A percentile compares a stretch with the other conserved stretches of the same genome.
These are phyloP conservation scores for Ceratocystis eucalypticola DNA, from an alignment of 2,329 filamentous ascomycete species.

Conservation along the genomic window DNA sequence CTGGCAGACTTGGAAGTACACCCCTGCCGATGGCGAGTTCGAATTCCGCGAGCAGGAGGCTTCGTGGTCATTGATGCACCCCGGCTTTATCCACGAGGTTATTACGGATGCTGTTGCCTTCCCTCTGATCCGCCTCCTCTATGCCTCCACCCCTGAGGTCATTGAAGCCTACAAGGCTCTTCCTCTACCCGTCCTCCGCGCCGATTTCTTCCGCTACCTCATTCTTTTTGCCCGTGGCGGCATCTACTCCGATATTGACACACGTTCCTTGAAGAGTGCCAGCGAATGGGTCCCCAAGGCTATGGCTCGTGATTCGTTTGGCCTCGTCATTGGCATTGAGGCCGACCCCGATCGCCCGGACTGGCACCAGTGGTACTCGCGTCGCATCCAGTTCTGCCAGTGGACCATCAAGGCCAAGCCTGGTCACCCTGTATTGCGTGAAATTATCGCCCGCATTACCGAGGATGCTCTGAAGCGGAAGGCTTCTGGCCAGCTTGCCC, in stretches of 20 bases:
- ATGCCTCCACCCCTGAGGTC: slow-evolving; percentile 67
- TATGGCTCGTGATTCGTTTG: slow-evolving; percentile 64
- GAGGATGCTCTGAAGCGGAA: slow-evolving; percentile 66
- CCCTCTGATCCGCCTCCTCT: slow-evolving; percentile 72
- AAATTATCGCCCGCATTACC: slow-evolving; percentile 77
- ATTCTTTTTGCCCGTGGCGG: slow-evolving; percentile 49
- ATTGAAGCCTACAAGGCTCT: slow-evolving; percentile 62
- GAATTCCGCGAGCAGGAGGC: slow-evolving; percentile 71
- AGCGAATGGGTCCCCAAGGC: slow-evolving; percentile 73
- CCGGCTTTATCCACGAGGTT: slow-evolving; percentile 88
- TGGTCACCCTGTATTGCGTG: slow-evolving; percentile 79
- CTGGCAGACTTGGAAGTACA: slow-evolving; percentile 97
- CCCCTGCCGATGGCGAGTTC: slow-evolving; percentile 65
- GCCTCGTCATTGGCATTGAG: slow-evolving; percentile 87
- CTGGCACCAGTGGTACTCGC: slow-evolving; percentile 92
- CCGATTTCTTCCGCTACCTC: slow-evolving; percentile 66
- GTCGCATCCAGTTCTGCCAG: slow-evolving; percentile 94
- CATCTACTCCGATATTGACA: slow-evolving; percentile 87
- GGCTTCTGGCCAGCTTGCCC: slow-evolving; percentile 47
- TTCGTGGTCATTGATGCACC: slow-evolving; percentile 77
- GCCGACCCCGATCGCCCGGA: slow-evolving; percentile 86
- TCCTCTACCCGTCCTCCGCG: slow-evolving; percentile 61
- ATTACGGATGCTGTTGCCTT: slow-evolving; percentile 81
- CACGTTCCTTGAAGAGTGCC: slow-evolving; percentile 67
- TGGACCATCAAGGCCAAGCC: slow-evolving; percentile 97